phyloP scores from a whole-genome alignment of 2,329 filamentous ascomycete species.

The Kalmusia sp. region DNA sequence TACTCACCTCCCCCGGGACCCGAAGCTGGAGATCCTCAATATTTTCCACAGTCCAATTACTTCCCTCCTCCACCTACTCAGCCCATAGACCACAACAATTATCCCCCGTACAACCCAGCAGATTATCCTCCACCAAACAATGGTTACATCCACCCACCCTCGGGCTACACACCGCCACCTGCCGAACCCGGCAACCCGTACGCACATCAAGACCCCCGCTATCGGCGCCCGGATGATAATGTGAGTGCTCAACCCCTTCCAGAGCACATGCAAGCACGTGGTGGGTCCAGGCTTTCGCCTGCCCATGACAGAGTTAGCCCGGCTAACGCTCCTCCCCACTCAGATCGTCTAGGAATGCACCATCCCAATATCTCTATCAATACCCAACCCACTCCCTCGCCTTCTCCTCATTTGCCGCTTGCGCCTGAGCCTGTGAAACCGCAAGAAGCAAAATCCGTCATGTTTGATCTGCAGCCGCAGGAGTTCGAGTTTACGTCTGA shows the following conservation, averaged over 20 bases:
- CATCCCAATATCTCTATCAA: not conserved
- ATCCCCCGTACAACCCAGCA: constrained; percentile 50
- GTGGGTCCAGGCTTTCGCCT: constrained; percentile 44
- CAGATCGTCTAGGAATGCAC: constrained; percentile 34
- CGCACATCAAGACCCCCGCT: constrained; percentile 39
- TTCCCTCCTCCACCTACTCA: constrained; percentile 57
- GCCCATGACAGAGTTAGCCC: constrained; percentile 21
- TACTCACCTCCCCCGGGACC: constrained; percentile 46
- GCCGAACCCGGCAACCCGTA: constrained; percentile 35
- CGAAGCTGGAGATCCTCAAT: constrained; percentile 39
- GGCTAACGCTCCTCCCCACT: constrained; percentile 17
- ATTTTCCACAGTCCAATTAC: constrained; percentile 55
- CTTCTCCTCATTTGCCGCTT: constrained; percentile 13
- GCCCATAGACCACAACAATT: constrained; percentile 36
- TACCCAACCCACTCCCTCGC: not conserved
- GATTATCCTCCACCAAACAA: constrained; percentile 43
- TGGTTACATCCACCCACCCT: constrained; percentile 29
- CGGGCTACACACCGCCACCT: constrained; percentile 38
- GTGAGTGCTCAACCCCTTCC: constrained; percentile 55
- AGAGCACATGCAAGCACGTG: constrained; percentile 39
- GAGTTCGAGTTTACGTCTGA: constrained; percentile 26
- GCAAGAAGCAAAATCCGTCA: constrained; percentile 41
- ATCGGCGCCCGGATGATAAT: constrained; percentile 53
- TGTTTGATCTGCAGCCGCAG: constrained; percentile 46
- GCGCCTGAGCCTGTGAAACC: constrained; percentile 21